These are phyloP conservation scores for Tricholoma sp. DNA, from an alignment of 768 basidiomycete genomes.

Conservation along the genomic window DNA sequence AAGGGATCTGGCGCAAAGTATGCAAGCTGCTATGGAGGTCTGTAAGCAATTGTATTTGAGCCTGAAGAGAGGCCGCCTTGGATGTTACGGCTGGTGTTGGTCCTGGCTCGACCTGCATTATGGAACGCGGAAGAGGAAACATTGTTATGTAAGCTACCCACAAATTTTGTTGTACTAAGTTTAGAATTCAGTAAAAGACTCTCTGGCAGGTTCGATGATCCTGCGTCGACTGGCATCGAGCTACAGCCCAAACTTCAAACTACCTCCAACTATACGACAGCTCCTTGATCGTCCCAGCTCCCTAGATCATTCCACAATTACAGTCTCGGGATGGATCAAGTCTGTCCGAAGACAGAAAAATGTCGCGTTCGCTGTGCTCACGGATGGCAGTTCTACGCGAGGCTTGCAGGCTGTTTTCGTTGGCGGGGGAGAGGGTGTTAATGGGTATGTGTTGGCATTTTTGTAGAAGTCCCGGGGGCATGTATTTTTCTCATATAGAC, in stretches of 20 bases:
- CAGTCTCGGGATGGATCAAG: conserved; percentile 80
- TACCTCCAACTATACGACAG: conserved; percentile 28
- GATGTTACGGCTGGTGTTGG: not conserved
- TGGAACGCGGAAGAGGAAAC: conserved; percentile 2
- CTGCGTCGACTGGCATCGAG: conserved; percentile 18
- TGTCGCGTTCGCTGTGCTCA: conserved; percentile 77
- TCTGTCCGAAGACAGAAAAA: conserved; percentile 85
- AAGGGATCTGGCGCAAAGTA: conserved; percentile 40
- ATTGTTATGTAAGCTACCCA: not conserved
- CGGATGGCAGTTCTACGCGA: conserved; percentile 70
- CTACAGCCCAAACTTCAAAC: conserved; percentile 5
- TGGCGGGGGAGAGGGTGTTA: conserved; percentile 27
- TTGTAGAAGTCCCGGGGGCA: not conserved
- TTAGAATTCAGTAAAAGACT: not conserved
- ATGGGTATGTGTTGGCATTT: conserved; percentile 13
- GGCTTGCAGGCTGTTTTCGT: conserved; percentile 77
- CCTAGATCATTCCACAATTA: conserved; percentile 17
- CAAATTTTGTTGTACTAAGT: not conserved
- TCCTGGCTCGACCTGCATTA: conserved; percentile 13
- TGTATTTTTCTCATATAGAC: conserved; percentile 6
- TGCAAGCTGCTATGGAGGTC: conserved; percentile 42
- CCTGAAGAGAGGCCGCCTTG: conserved; percentile 23
- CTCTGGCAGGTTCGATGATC: conserved; percentile 13
- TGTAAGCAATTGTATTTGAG: conserved; percentile 41
- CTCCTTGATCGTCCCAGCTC: conserved; percentile 17